Percentiles rank a stretch among this genome's conserved stretches.
Conservation (phyloP, 2,329 filamentous ascomycete genomes). For the Hymenoscyphus linearis region DNA sequence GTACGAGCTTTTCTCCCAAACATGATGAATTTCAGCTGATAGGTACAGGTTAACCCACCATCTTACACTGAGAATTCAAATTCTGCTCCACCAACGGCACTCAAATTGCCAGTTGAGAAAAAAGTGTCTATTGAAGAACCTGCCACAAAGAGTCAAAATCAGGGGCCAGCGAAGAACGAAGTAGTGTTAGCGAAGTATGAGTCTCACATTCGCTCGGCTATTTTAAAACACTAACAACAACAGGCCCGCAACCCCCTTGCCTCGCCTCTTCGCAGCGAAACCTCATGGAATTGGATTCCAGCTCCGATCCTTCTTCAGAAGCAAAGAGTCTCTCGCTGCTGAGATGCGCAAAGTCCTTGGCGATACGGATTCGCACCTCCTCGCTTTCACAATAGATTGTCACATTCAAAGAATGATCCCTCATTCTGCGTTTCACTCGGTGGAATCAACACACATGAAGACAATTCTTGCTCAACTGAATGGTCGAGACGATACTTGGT, state of each 20-base stretch:
- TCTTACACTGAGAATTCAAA: constrained; percentile 15
- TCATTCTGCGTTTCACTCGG: constrained; percentile 27
- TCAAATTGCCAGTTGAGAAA: background rate
- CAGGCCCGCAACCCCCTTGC: constrained; percentile 14
- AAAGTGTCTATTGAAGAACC: background rate
- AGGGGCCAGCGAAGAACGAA: background rate
- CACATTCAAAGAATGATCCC: constrained; percentile 17
- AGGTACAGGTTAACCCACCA: background rate
- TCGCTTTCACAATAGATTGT: constrained; percentile 22
- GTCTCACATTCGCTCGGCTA: background rate
- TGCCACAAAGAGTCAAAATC: background rate
- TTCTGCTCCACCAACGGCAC: background rate
- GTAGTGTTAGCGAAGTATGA: background rate
- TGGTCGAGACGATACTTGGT: constrained; percentile 25
- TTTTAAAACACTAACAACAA: background rate
- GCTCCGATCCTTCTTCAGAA: constrained; percentile 24
- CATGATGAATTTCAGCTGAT: background rate
- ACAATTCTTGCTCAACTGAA: constrained; percentile 27
- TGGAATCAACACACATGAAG: constrained; percentile 27
- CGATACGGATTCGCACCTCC: constrained; percentile 19
- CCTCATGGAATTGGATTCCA: constrained; percentile 21
- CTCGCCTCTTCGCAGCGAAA: constrained; percentile 22
- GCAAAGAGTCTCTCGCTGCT: constrained; percentile 25
- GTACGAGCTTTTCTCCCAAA: background rate
- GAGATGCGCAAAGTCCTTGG: constrained; percentile 23